phyloP scores from a whole-genome alignment of 352 stramenopile species.

The Phytophthora niederhauseri region DNA sequence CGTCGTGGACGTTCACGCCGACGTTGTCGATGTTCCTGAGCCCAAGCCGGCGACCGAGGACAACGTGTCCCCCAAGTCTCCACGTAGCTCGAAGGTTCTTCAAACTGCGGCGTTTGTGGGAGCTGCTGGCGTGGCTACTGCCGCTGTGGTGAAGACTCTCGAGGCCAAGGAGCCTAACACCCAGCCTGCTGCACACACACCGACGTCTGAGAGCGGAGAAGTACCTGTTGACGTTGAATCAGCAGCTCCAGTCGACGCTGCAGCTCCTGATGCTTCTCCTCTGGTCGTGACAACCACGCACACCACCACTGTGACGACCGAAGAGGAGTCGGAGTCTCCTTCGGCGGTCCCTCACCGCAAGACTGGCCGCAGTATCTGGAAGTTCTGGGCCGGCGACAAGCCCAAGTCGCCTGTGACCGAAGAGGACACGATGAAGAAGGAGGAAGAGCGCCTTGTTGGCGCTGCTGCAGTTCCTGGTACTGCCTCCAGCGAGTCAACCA shows the following conservation, averaged over 20 bases:
- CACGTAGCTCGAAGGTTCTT: neutral
- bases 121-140: neutral
- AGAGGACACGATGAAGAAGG: slow-evolving; percentile 2
- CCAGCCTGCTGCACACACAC: neutral
- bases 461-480: neutral
- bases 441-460: neutral
- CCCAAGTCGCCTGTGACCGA: slow-evolving; percentile 10
- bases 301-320: neutral
- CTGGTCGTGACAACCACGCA: neutral
- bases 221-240: neutral
- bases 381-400: slow-evolving; percentile 30
- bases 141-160: neutral
- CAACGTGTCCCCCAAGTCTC: slow-evolving; percentile 2
- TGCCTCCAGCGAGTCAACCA: neutral
- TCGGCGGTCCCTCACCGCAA: slow-evolving; percentile 19
- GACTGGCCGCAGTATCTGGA: slow-evolving; percentile 32
- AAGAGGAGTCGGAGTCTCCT: slow-evolving; percentile 11
- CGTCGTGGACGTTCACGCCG: neutral
- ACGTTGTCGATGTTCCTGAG: slow-evolving; percentile 10
- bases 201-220: neutral
- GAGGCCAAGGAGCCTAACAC: neutral
- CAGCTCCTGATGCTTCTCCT: neutral
- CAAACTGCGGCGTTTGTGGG: neutral
- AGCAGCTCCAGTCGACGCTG: neutral
- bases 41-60: neutral